Evolutionary conservation across 768 basidiomycete species (phyloP).

Genomic region (Lentinula aciculospora): DNA sequence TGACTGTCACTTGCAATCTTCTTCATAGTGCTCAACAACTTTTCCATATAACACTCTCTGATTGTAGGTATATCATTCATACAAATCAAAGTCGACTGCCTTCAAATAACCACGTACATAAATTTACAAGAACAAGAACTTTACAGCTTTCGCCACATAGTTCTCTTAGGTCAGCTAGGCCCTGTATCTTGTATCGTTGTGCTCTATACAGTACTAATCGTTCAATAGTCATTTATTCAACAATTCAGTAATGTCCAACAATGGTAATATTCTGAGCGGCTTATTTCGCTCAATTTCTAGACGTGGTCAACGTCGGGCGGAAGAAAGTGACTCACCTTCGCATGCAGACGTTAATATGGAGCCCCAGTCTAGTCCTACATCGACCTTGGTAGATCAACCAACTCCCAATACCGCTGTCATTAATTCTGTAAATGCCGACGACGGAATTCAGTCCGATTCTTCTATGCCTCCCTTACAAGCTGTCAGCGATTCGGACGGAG

Average conservation of each 20-base stretch:
- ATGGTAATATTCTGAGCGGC: neutral
- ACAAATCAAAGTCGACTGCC: too few relatives aligned
- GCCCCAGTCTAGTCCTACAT: neutral
- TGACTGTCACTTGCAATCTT: neutral
- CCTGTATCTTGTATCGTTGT: neutral
- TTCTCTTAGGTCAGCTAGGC: neutral
- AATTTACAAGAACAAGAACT: neutral
- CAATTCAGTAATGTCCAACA: neutral
- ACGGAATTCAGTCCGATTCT: neutral
- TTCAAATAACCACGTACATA: neutral
- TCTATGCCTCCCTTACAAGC: neutral
- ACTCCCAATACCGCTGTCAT: neutral
- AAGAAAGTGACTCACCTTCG: neutral
- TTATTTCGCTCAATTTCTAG: neutral
- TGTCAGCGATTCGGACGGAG: conserved; percentile 1
- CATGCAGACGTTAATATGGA: conserved; percentile 2
- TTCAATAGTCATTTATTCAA: neutral
- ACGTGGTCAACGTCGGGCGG: neutral
- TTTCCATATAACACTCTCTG: too few relatives aligned
- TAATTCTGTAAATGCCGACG: neutral
- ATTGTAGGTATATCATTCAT: too few relatives aligned
- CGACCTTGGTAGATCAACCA: neutral
- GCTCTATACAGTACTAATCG: neutral
- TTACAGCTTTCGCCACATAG: neutral
- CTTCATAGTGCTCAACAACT: too few relatives aligned